These are phyloP conservation scores for Gossypium anomalum DNA, from an alignment of 345 rosid species.

Conservation along the genomic window DNA sequence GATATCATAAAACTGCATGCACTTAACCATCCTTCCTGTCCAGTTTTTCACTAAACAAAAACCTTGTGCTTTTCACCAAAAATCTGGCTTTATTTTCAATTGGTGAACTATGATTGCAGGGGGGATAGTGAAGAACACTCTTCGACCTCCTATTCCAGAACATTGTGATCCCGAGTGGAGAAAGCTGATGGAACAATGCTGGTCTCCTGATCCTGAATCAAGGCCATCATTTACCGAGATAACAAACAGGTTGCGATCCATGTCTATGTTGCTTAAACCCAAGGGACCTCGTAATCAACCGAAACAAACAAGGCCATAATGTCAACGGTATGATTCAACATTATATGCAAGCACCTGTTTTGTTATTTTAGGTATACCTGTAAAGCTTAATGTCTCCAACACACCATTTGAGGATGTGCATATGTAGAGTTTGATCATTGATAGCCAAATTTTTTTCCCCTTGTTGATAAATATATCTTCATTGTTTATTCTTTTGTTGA, in stretches of 20 bases:
- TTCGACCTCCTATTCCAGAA: constrained; percentile 55
- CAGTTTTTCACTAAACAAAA: not conserved
- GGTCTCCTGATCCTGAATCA: constrained; percentile 52
- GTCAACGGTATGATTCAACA: constrained; percentile 11
- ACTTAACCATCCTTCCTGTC: not conserved
- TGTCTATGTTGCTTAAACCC: constrained; percentile 34
- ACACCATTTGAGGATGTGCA: constrained; percentile 9
- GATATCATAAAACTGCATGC: not conserved
- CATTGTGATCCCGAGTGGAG: constrained; percentile 53
- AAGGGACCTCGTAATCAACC: constrained; percentile 30
- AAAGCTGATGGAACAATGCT: constrained; percentile 60
- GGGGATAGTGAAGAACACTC: constrained; percentile 58
- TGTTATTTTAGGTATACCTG: not conserved
- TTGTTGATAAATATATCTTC: constrained; percentile 13
- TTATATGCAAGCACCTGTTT: not conserved
- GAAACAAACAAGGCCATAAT: constrained; percentile 22
- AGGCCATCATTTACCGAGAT: constrained; percentile 62
- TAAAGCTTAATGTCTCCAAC: not conserved
- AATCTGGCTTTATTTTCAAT: not conserved
- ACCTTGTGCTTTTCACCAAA: not conserved
- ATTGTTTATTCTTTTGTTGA: constrained; percentile 33
- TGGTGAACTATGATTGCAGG: constrained; percentile 27
- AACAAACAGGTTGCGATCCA: constrained; percentile 40
- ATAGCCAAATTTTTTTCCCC: not conserved
- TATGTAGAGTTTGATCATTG: constrained; percentile 8